Percentiles rank a stretch among this genome's conserved stretches.
Conservation (phyloP, 1,284 basidiomycete species). For the Microbotryum violaceum region DNA sequence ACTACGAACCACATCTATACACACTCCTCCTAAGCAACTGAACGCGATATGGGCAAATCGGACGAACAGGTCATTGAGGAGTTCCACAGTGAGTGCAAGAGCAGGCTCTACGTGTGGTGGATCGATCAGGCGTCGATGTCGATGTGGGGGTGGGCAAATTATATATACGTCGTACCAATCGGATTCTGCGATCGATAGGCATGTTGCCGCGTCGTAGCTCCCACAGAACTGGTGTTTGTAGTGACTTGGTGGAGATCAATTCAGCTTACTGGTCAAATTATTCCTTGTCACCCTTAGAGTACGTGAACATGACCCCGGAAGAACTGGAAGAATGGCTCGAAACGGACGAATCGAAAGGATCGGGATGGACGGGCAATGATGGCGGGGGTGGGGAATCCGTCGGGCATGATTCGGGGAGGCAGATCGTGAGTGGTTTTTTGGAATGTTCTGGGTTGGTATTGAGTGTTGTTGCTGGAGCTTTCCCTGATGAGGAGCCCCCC, state of each 20-base stretch:
- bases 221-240: no score
- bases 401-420: slow-evolving; percentile 33
- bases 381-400: slow-evolving; percentile 32
- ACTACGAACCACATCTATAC: no score
- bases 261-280: no score
- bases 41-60: slow-evolving; percentile 4
- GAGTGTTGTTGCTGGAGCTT: slow-evolving; percentile 33
- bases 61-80: slow-evolving; percentile 26
- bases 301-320: slow-evolving; percentile 39
- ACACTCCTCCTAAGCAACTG: no score
- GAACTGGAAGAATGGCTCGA: slow-evolving; percentile 39
- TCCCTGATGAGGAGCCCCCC: no score
- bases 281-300: not conserved
- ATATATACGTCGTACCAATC: no score
- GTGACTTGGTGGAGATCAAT: no score
- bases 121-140: no score
- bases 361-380: slow-evolving; percentile 30
- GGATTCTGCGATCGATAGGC: no score
- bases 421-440: slow-evolving; percentile 7
- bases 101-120: no score
- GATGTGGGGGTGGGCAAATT: no score
- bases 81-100: slow-evolving; percentile 10
- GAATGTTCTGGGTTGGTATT: not conserved
- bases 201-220: no score
- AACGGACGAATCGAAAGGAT: slow-evolving; percentile 31